phyloP scores from a whole-genome alignment of 805 yeast species.

The Hanseniaspora lindneri region DNA sequence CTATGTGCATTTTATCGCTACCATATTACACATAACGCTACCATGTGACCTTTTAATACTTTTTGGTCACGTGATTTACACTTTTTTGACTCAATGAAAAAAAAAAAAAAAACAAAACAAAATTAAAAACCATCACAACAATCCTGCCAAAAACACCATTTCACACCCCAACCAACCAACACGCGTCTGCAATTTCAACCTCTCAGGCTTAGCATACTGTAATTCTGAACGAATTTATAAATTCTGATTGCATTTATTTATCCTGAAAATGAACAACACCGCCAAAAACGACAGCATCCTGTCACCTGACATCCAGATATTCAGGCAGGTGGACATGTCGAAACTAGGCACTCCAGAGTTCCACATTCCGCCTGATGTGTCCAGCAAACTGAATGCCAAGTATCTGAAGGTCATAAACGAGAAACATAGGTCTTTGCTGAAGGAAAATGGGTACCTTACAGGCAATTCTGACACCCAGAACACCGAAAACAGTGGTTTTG shows the following conservation, averaged over 20 bases:
- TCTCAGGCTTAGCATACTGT: too few species aligned
- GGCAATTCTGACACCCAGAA: neutral
- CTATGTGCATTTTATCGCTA: too few species aligned
- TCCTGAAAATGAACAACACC: constrained; percentile 3
- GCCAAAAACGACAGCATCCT: neutral
- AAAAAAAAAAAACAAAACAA: too few species aligned
- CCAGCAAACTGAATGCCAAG: constrained; percentile 8
- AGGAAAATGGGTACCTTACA: constrained; percentile 9
- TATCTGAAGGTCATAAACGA: constrained; percentile 12
- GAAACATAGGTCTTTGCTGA: constrained; percentile 8
- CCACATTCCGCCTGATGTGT: constrained; percentile 10
- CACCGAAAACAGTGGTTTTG: too few species aligned
- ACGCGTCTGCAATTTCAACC: too few species aligned
- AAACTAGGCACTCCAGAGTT: constrained; percentile 14
- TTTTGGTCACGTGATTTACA: too few species aligned
- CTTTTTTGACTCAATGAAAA: too few species aligned
- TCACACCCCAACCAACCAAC: too few species aligned
- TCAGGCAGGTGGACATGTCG: constrained; percentile 15
- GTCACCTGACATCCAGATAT: constrained; percentile 12
- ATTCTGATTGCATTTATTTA: neutral
- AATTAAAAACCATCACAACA: too few species aligned
- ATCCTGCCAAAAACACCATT: too few species aligned
- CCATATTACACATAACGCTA: too few species aligned
- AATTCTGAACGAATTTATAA: neutral
- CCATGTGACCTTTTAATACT: too few species aligned